Evolutionary conservation across 139 green algal species (phyloP).

Genomic region (Trebouxia sp.): DNA sequence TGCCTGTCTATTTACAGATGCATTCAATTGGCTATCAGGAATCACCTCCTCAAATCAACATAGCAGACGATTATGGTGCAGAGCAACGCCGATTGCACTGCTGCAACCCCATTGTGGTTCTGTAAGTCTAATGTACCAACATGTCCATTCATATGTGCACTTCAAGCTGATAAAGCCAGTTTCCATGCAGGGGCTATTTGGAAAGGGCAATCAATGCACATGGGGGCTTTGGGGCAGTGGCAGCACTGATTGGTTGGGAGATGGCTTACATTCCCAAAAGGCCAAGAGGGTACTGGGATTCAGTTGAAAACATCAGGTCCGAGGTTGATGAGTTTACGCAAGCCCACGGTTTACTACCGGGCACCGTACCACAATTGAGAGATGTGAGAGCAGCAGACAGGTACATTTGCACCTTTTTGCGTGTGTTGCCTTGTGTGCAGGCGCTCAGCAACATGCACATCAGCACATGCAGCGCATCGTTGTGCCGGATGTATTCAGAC

Average conservation of each 20-base stretch:
- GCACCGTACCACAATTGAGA: conserved; percentile 14
- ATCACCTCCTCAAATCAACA: too few species aligned
- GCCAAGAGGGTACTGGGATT: conserved; percentile 62
- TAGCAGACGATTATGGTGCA: too few species aligned
- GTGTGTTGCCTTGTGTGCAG: neutral
- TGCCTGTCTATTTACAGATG: too few species aligned
- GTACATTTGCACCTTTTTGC: neutral
- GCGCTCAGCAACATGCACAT: too few species aligned
- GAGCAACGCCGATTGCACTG: too few species aligned
- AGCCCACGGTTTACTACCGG: conserved; percentile 35
- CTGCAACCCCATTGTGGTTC: too few species aligned
- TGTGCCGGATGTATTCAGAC: too few species aligned
- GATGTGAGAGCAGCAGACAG: conserved; percentile 12
- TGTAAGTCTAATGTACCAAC: too few species aligned
- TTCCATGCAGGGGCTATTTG: conserved; percentile 46
- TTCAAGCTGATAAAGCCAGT: too few species aligned
- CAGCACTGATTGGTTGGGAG: conserved; percentile 53
- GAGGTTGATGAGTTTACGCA: conserved; percentile 59
- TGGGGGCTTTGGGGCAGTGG: conserved; percentile 48
- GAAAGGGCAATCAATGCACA: conserved; percentile 60
- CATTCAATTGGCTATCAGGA: too few species aligned
- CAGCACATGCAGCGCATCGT: too few species aligned
- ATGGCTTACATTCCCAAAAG: conserved; percentile 42
- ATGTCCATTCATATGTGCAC: too few species aligned
- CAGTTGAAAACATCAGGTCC: conserved; percentile 45